Evolutionary conservation across 2,329 filamentous ascomycete genomes (phyloP), one percentile per base, ranked within the genome.

Genomic region (Exophiala sp.): DNA sequence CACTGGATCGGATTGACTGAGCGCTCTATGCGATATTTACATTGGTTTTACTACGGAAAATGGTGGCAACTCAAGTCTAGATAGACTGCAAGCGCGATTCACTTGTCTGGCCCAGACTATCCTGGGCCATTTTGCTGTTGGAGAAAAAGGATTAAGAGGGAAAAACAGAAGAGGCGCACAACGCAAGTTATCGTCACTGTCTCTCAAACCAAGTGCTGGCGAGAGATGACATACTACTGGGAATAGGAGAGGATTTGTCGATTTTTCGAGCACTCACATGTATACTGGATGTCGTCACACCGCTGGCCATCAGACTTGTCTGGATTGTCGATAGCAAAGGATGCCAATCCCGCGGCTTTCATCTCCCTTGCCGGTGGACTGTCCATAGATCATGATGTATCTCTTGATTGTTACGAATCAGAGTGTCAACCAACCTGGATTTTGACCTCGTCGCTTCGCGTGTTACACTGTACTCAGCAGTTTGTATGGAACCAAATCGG

Each of bases 201-300:
- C 50, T 24, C 53, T 56, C 53, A 50, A 43, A 16, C 53, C 53
- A 56, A 56, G 53, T 53, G 53, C 53, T 56, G 53, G 53, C 46
- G 34, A 34, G 53, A 56, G 53, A 52, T 10, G 50, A 56, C 44
- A 45, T 43, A 34, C 37, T 13, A 42, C 22, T 37, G 29, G 39
- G 39, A 35, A 21, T 35, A 10, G 53, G 53, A 45, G 46, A 43
- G 53, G 46, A 41, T 45, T 30, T 50, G 44, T 46, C 27, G 23
- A 27, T 43, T 46, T 45, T 38, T 41, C 29, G n/a, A n/a, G 3
- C 3, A 3, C n/a, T n/a, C 8, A 7, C 23, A 18, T 38, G 23
- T 30, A 45, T 34, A 42, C 22, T 19, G n/a, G 29, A n/a, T 32
- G 29, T 7, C n/a, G 3, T 32, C 24, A n/a, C 11, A 32, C 29